These are phyloP conservation scores for Poronia punctata DNA, from an alignment of 495 filamentous ascomycete species.

Conservation along the genomic window DNA sequence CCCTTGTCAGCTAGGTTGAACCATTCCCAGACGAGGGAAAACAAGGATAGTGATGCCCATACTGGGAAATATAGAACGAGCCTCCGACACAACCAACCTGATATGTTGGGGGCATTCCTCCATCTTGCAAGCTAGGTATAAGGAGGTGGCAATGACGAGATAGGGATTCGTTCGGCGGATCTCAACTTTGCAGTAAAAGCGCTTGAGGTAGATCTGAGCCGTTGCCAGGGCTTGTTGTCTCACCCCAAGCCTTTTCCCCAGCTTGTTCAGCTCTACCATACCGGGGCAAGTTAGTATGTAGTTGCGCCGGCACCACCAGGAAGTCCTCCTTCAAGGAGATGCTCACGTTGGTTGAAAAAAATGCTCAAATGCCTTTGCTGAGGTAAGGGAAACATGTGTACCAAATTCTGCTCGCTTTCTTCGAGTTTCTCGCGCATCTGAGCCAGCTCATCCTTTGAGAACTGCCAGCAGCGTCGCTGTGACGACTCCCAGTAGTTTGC, in stretches of 20 bases:
- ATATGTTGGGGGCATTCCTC: constrained; percentile 98
- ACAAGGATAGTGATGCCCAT: constrained; percentile 22
- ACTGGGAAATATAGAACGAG: constrained; percentile 82
- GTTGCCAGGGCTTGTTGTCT: constrained; percentile 92
- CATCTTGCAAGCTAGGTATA: constrained; percentile 98
- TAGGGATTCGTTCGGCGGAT: constrained; percentile 92
- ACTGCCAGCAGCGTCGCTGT: constrained; percentile 84
- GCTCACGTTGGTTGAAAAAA: constrained; percentile 82
- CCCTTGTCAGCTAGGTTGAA: background rate
- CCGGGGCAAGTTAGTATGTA: background rate
- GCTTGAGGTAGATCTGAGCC: constrained; percentile 86
- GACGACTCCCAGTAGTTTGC: constrained; percentile 97
- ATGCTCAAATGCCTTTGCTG: constrained; percentile 78
- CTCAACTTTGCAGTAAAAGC: constrained; percentile 88
- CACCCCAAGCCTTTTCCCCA: constrained; percentile 71
- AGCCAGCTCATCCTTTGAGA: constrained; percentile 69
- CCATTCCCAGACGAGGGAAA: constrained; percentile 12
- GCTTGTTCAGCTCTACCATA: constrained; percentile 63
- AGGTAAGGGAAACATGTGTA: constrained; percentile 75
- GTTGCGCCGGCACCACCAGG: background rate
- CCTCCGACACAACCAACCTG: constrained; percentile 75
- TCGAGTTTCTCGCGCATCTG: constrained; percentile 66
- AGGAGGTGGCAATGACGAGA: constrained; percentile 78
- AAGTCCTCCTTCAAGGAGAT: background rate
- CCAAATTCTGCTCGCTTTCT: constrained; percentile 59